Evolutionary conservation across 306 rosid species (phyloP), one percentile per base, ranked within the genome.

Genomic region (Boehmeria nivea): DNA sequence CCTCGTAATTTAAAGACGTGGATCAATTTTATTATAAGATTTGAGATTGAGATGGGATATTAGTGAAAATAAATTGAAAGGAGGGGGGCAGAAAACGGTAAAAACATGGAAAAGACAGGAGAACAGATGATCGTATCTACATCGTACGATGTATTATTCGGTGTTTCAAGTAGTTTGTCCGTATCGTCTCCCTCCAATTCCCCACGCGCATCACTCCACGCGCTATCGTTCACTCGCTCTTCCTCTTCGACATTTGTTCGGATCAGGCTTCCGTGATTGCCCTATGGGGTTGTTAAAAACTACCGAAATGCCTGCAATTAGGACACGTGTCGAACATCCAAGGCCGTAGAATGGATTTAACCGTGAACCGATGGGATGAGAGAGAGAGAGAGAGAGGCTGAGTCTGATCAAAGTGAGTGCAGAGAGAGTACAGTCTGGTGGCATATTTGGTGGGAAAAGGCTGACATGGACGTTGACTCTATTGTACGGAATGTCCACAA

Each of bases 391-490:
- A 20, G 12, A 34, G 4, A 13, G 65, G 38, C 36, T 14, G 34
- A 36, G 54, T 28, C 69, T 43, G 54, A 63, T 40, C 42, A 49
- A 69, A 40, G 64, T 57, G 49, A 51, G 43, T 23, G 26, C 37
- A 43, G 31, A 25, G 54, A 43, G 12, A 26, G 45, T 3, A 51
- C 14, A 48, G 70, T 23, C 56, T 51, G 61, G 74, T 63, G 55
- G 60, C 66, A 27, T 22, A 56, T 72, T 64, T 47, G 65, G 63
- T 52, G 34, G 52, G 20, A 28, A 56, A 71, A 75, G 79, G 54
- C 87, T 74, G 83, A 67, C 87, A 77, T 25, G 26, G 65, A 71
- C 65, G 73, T 74, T 78, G 81, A 81, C 84, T 52, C 53, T 55
- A 1, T 0, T 40, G 81, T 81, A 65, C 71, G 75, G 75, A 58